A percentile compares a stretch with the other conserved stretches of the same genome.
These are phyloP conservation scores for Neocallimastix lanati DNA, from an alignment of 192 early-diverging fungal genomes.

Conservation along the genomic window DNA sequence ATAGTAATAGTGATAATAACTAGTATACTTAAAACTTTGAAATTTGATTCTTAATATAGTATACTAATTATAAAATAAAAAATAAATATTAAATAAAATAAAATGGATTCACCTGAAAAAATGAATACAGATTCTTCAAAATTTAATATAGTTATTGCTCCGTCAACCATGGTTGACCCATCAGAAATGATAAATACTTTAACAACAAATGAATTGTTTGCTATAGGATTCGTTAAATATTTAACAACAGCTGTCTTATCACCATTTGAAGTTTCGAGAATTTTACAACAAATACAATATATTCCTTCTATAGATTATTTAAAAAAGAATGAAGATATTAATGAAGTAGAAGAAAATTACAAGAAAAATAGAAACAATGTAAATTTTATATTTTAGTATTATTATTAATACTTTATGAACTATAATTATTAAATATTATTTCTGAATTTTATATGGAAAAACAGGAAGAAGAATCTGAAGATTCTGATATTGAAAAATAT, in stretches of 20 bases:
- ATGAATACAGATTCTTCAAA: background rate
- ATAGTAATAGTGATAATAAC: no score
- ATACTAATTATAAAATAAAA: no score
- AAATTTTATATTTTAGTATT: no score
- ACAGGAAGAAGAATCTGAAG: background rate
- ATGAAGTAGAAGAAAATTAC: background rate
- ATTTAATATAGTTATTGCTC: background rate
- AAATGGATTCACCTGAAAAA: background rate
- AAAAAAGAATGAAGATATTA: conserved; percentile 1
- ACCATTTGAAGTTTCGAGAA: conserved; percentile 14
- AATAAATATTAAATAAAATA: background rate
- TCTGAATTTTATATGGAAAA: no score
- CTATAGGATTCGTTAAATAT: conserved; percentile 1
- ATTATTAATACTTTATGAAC: no score
- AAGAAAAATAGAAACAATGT: background rate
- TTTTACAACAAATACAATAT: conserved; percentile 15
- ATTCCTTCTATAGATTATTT: conserved; percentile 12
- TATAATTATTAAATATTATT: no score
- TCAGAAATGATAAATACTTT: background rate
- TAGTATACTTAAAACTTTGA: no score
- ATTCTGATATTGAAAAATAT: background rate
- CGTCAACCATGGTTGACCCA: background rate
- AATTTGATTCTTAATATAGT: no score
- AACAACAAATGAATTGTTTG: background rate
- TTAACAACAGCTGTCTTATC: conserved; percentile 2